phyloP scores from a whole-genome alignment of 768 basidiomycete species.

The Lactifluus subvellereus region DNA sequence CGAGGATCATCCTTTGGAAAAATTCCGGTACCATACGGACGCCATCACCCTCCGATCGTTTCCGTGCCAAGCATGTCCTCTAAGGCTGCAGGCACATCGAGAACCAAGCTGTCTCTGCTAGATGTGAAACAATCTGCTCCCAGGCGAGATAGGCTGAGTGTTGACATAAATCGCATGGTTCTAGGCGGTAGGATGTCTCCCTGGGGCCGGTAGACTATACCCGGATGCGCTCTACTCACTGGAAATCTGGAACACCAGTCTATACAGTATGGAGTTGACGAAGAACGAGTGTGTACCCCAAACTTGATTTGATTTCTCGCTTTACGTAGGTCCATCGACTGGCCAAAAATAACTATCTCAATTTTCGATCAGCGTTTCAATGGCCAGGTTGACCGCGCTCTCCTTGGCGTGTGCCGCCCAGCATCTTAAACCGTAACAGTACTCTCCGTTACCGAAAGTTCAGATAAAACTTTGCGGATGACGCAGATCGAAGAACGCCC shows the following conservation, averaged over 20 bases:
- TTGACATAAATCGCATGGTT: conserved; percentile 64
- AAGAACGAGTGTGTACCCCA: conserved; percentile 42
- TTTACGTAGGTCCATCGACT: conserved; percentile 27
- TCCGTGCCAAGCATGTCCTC: conserved; percentile 49
- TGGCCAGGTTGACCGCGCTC: conserved; percentile 44
- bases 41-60: conserved; percentile 35
- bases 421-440: conserved; percentile 40
- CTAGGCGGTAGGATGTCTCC: conserved; percentile 45
- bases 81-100: conserved; percentile 26
- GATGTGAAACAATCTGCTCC: conserved; percentile 30
- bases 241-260: conserved; percentile 67
- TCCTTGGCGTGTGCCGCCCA: conserved; percentile 54
- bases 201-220: conserved; percentile 48
- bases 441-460: conserved; percentile 41
- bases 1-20: conserved; percentile 33
- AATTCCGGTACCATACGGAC: conserved; percentile 28
- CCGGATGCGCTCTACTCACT: conserved; percentile 63
- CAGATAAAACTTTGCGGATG: conserved; percentile 40
- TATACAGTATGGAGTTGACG: conserved; percentile 45
- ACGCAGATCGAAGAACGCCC: conserved; percentile 34
- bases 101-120: neutral
- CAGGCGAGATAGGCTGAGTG: conserved; percentile 49
- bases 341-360: conserved; percentile 47
- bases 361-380: conserved; percentile 64
- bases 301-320: neutral